phyloP scores from a whole-genome alignment of 2,329 filamentous ascomycete genomes.

The Colletotrichum filicis region DNA sequence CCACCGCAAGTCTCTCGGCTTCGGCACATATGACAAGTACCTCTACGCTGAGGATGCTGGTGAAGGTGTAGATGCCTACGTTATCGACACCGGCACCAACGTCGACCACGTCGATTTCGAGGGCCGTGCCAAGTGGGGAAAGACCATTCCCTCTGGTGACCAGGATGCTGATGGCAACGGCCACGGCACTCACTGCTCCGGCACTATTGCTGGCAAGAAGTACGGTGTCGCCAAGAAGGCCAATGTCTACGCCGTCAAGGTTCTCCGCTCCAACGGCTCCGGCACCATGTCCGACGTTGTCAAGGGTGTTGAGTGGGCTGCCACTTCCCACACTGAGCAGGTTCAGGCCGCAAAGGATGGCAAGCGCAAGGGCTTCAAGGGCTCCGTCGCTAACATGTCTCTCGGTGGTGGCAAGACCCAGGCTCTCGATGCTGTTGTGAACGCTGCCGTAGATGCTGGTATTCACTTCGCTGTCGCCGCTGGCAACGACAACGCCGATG shows the following conservation, averaged over 20 bases:
- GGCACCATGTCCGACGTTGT: slow-evolving; percentile 99
- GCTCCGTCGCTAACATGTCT: slow-evolving; percentile 99
- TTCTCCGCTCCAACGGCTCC: slow-evolving; percentile 95
- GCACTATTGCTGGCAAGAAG: slow-evolving; percentile 97
- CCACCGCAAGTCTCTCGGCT: slow-evolving; percentile 86
- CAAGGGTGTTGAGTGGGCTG: slow-evolving; percentile 97
- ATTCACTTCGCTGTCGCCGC: slow-evolving; percentile 98
- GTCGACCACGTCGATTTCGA: slow-evolving; percentile 95
- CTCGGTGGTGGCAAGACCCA: slow-evolving; percentile 97
- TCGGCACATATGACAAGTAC: slow-evolving; percentile 98
- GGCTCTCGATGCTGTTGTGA: slow-evolving; percentile 90
- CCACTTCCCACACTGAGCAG: slow-evolving; percentile 80
- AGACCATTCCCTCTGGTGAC: slow-evolving; percentile 90
- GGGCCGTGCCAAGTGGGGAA: slow-evolving; percentile 94
- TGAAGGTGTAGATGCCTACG: slow-evolving; percentile 98
- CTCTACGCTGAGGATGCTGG: slow-evolving; percentile 89
- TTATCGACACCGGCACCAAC: slow-evolving; percentile 98
- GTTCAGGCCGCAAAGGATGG: slow-evolving; percentile 83
- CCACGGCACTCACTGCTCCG: slow-evolving; percentile 99
- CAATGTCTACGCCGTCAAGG: slow-evolving; percentile 96
- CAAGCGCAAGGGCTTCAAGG: slow-evolving; percentile 98
- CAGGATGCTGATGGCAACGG: slow-evolving; percentile 94
- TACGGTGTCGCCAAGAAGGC: slow-evolving; percentile 99
- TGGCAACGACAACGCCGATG: slow-evolving; percentile 98
- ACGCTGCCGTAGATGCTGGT: slow-evolving; percentile 90